These are phyloP conservation scores for Penicillium roqueforti DNA, from an alignment of 495 filamentous ascomycete species.

Conservation along the genomic window DNA sequence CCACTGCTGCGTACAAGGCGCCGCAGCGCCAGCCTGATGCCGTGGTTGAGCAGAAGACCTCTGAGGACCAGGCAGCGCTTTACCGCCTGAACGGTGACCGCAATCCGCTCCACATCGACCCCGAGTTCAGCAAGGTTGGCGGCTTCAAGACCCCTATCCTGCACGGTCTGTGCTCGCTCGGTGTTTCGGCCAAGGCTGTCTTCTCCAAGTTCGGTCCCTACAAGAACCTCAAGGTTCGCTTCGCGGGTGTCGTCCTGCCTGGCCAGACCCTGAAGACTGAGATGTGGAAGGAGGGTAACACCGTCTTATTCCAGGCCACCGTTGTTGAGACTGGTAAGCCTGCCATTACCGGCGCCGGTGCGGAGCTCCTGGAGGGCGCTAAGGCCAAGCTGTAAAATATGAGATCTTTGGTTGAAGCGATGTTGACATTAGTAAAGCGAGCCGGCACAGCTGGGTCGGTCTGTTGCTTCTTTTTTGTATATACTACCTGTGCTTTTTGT, in stretches of 20 bases:
- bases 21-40: slow-evolving; percentile 75
- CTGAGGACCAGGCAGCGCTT: slow-evolving; percentile 89
- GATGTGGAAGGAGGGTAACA: slow-evolving; percentile 96
- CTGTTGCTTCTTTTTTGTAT: slow-evolving; percentile 24
- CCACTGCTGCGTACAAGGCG: slow-evolving; percentile 71
- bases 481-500: slow-evolving; percentile 11
- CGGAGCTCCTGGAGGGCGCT: slow-evolving; percentile 64
- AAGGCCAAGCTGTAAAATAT: slow-evolving; percentile 59
- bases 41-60: slow-evolving; percentile 84
- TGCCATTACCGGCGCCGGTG: slow-evolving; percentile 82
- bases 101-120: slow-evolving; percentile 94
- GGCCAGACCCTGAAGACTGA: slow-evolving; percentile 93
- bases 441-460: slow-evolving; percentile 15
- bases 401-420: slow-evolving; percentile 21
- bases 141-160: slow-evolving; percentile 95
- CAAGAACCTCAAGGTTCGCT: slow-evolving; percentile 94
- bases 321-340: slow-evolving; percentile 97
- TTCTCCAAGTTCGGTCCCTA: slow-evolving; percentile 77
- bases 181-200: slow-evolving; percentile 85
- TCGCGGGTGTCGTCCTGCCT: slow-evolving; percentile 87
- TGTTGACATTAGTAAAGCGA: slow-evolving; percentile 17
- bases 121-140: slow-evolving; percentile 87
- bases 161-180: slow-evolving; percentile 94
- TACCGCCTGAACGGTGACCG: slow-evolving; percentile 92
- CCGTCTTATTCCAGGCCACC: slow-evolving; percentile 85